Base-by-base conservation (phyloP, 345 rosid genomes). In the Dipteronia dyeriana region DNA sequence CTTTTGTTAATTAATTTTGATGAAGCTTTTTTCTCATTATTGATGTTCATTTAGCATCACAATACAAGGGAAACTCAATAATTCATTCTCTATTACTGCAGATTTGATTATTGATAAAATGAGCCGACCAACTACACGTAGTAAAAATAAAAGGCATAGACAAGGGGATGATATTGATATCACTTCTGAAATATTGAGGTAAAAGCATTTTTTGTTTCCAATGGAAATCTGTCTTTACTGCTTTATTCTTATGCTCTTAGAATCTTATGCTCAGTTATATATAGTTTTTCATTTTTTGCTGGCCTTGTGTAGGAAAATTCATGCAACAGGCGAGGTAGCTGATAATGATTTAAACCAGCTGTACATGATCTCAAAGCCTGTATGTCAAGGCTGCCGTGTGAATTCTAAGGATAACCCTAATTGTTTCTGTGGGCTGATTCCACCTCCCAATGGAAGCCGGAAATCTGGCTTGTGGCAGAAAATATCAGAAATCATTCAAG, bases 391-490 rank as follows among this genome's bases (percentile, higher is more conserved):
- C 25, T 96, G 99, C 81, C 97, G 97, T 61, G 90, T 94, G 39
- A 96, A 94, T 83, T 86, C 92, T 57, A 93, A 91, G 73, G 98
- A 96, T 77, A 94, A 94, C 64, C 99, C 99, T 59, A 96, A 96
- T 84, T 96, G 98, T 79, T 94, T 90, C 70, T 96, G 99, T 81
- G 98, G 93, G 9, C 65, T 96, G 62, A 83, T 92, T 77, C 98
- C 99, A 16, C 93, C 97, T 2, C 78, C 83, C 69, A 92, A 82
- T 77, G 98, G 99, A 68, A 92, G 93, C 87, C 82, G 98, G 8
- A 96, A 91, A 82, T 78, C 90, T 71, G 99, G 99, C 31, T 82
- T 96, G 70, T 94, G 99, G 99, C 97, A 92, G 90, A 96, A 96
- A 79, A 81, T 84, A 51, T 86, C 97, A 0, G 99, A 94, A 62